These are phyloP conservation scores for Madurella fahalii DNA, from an alignment of 2,329 filamentous ascomycete genomes.

Conservation along the genomic window DNA sequence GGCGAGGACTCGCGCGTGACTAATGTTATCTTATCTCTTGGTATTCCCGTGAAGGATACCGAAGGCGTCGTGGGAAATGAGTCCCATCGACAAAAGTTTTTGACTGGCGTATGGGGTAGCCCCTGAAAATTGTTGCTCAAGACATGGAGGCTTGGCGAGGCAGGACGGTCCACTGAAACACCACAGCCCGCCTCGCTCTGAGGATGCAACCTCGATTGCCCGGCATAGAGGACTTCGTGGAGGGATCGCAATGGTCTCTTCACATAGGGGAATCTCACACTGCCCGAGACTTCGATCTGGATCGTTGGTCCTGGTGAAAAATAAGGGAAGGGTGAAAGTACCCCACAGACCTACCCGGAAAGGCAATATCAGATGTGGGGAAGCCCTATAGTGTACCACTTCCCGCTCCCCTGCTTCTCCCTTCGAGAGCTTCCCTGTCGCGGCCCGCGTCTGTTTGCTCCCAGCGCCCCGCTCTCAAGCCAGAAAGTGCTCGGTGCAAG, in stretches of 20 bases:
- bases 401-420: conserved; percentile 8
- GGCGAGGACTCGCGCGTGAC: background rate
- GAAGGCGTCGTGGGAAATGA: background rate
- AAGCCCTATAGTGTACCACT: conserved; percentile 6
- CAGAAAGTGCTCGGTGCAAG: too few relatives aligned
- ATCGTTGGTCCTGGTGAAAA: too few relatives aligned
- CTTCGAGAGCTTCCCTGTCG: background rate
- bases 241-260: too few relatives aligned
- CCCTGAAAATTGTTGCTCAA: conserved; percentile 2
- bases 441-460: background rate
- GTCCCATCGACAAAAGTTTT: background rate
- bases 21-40: background rate
- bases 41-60: background rate
- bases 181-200: too few relatives aligned
- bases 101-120: background rate
- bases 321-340: background rate
- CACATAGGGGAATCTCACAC: too few relatives aligned
- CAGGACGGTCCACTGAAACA: background rate
- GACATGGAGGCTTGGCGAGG: background rate
- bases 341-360: conserved; percentile 14
- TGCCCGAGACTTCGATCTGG: too few relatives aligned
- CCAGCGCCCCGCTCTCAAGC: too few relatives aligned
- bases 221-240: too few relatives aligned
- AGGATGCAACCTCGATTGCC: too few relatives aligned
- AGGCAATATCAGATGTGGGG: conserved; percentile 16